Percentiles rank a stretch among this genome's conserved stretches.
Evolutionary conservation across 257 asterid species (phyloP).

Genomic region (Rhazya stricta): DNA sequence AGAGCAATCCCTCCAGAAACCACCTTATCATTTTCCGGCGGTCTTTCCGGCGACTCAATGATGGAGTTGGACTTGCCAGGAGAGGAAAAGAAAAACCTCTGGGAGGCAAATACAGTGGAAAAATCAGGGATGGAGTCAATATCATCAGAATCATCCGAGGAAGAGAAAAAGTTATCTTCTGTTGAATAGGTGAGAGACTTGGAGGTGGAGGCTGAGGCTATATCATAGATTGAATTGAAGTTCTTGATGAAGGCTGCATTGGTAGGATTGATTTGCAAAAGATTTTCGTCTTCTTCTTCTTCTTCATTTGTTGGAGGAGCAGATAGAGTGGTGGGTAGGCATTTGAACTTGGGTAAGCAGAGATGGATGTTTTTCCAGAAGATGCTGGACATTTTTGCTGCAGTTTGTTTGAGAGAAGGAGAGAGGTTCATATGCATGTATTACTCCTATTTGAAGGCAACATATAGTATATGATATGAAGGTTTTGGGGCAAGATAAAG

Average conservation of each 20-base stretch:
- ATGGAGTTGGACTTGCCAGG: constrained; percentile 83
- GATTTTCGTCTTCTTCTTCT: constrained; percentile 19
- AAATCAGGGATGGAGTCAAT: constrained; percentile 45
- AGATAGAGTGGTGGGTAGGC: constrained; percentile 48
- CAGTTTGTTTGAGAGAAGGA: neutral
- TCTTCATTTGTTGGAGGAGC: constrained; percentile 23
- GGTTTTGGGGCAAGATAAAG: no score
- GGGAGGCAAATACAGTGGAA: constrained; percentile 63
- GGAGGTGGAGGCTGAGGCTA: constrained; percentile 39
- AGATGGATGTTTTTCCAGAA: constrained; percentile 51
- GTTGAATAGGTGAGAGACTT: constrained; percentile 39
- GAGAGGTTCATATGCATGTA: neutral
- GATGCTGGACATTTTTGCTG: constrained; percentile 39
- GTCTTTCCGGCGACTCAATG: constrained; percentile 26
- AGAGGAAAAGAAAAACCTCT: constrained; percentile 72
- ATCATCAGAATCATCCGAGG: constrained; percentile 33
- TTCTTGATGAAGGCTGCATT: constrained; percentile 35
- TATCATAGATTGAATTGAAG: constrained; percentile 50
- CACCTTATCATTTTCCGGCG: constrained; percentile 3
- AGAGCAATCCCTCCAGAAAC: constrained; percentile 59
- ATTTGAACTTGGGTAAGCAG: constrained; percentile 64
- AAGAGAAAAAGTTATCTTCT: constrained; percentile 21
- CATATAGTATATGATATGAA: neutral
- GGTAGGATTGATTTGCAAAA: neutral
- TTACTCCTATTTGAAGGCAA: neutral